Evolutionary conservation across 1,284 basidiomycete genomes (phyloP).

Genomic region (Boletus semigastroideus): DNA sequence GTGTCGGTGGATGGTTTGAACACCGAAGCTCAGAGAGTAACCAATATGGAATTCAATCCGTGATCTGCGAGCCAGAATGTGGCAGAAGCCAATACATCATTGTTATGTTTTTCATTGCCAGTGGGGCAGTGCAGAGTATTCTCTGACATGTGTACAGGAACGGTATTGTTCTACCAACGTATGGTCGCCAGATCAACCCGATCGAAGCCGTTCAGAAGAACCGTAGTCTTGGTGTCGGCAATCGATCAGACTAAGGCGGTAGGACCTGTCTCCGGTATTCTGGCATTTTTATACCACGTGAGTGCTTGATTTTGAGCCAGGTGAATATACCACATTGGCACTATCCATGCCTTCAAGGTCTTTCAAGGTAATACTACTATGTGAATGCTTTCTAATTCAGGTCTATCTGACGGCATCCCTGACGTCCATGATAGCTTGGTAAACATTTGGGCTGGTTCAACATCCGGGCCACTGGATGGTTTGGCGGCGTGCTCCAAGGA

Average conservation of each 20-base stretch:
- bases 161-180: slow-evolving; percentile 4
- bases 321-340: not conserved
- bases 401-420: not conserved
- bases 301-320: not conserved
- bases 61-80: slow-evolving; percentile 4
- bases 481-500: slow-evolving; percentile 8
- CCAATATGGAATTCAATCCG: not conserved
- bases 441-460: slow-evolving; percentile 4
- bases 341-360: not conserved
- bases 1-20: slow-evolving; percentile 7
- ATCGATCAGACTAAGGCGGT: not conserved
- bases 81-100: not conserved
- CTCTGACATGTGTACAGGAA: slow-evolving; percentile 3
- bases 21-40: slow-evolving; percentile 5
- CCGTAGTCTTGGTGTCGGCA: not conserved
- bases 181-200: not conserved
- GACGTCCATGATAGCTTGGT: not conserved
- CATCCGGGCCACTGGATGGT: slow-evolving; percentile 30
- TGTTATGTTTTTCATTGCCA: not conserved
- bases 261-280: not conserved
- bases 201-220: not conserved
- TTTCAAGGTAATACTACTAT: not conserved
- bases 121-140: not conserved
- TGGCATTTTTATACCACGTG: not conserved
- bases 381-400: not conserved